A percentile compares a stretch with the other conserved stretches of the same genome.
These are phyloP conservation scores for Extremus antarcticus DNA, from an alignment of 495 filamentous ascomycete species.

Conservation along the genomic window DNA sequence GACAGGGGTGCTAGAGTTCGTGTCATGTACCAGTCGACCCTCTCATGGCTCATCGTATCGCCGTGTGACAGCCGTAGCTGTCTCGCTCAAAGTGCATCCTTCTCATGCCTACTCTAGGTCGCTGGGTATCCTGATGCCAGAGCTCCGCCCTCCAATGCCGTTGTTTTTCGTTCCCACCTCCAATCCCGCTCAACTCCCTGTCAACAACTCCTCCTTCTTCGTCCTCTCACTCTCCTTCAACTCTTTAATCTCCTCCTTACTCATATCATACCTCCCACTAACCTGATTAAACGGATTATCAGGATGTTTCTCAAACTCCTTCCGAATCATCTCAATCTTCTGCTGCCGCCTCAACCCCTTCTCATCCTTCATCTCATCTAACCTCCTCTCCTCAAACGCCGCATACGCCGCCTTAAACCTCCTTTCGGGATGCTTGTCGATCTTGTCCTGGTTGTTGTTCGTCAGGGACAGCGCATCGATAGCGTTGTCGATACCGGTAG, in stretches of 20 bases:
- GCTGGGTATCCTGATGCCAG: too few relatives aligned
- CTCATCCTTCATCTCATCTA: slow-evolving; percentile 77
- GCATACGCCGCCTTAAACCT: slow-evolving; percentile 80
- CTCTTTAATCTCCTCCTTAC: slow-evolving; percentile 63
- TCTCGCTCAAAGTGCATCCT: too few relatives aligned
- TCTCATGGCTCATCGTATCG: too few relatives aligned
- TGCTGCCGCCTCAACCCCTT: slow-evolving; percentile 68
- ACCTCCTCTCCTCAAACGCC: slow-evolving; percentile 71
- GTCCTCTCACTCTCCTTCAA: slow-evolving; percentile 55
- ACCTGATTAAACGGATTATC: slow-evolving; percentile 93
- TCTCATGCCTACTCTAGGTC: too few relatives aligned
- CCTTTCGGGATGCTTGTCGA: slow-evolving; percentile 79
- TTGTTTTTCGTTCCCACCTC: background rate
- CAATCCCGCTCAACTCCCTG: slow-evolving; percentile 10
- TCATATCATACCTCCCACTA: slow-evolving; percentile 58
- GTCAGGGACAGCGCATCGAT: slow-evolving; percentile 72
- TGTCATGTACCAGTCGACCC: too few relatives aligned
- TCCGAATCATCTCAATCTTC: slow-evolving; percentile 63
- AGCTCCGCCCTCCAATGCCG: too few relatives aligned
- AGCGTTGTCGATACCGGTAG: slow-evolving; percentile 81
- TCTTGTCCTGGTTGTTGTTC: slow-evolving; percentile 42
- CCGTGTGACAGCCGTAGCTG: too few relatives aligned
- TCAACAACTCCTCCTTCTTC: slow-evolving; percentile 64
- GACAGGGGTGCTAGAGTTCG: too few relatives aligned
- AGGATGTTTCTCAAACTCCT: slow-evolving; percentile 84